A percentile compares a stretch with the other conserved stretches of the same genome.
Evolutionary conservation across 371 early-diverging fungal genomes (phyloP).

Genomic region (Mucor piriformis): DNA sequence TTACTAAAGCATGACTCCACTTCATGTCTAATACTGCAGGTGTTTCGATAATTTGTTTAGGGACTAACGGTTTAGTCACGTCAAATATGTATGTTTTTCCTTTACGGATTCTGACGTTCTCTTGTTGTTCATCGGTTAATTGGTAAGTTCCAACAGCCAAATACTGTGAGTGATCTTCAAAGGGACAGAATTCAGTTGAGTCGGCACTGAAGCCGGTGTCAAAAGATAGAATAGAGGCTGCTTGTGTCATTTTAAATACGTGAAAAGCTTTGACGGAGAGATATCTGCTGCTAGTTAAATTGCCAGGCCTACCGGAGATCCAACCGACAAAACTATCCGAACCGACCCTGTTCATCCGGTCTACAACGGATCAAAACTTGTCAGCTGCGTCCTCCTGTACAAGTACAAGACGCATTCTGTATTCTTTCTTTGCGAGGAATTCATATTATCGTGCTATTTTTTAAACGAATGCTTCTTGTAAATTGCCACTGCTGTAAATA

Average conservation of each 20-base stretch:
- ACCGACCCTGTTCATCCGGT: no score
- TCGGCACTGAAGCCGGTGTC: conserved; percentile 85
- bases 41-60: conserved; percentile 58
- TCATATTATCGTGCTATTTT: no score
- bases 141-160: conserved; percentile 85
- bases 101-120: conserved; percentile 40
- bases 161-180: conserved; percentile 40
- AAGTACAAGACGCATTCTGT: no score
- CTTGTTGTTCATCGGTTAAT: conserved; percentile 49
- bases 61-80: conserved; percentile 21
- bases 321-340: no score
- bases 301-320: no score
- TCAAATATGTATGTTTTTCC: conserved; percentile 41
- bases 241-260: conserved; percentile 24
- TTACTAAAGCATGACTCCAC: conserved; percentile 67
- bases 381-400: no score
- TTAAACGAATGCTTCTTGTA: no score
- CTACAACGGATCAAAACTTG: no score
- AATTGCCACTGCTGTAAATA: no score
- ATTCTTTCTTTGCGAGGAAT: no score
- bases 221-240: conserved; percentile 43
- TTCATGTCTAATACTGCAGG: conserved; percentile 86
- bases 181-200: conserved; percentile 81
- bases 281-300: no score
- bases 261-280: no score